These are phyloP conservation scores for Penicillium crystallinum DNA, from an alignment of 495 filamentous ascomycete species.

Conservation along the genomic window DNA sequence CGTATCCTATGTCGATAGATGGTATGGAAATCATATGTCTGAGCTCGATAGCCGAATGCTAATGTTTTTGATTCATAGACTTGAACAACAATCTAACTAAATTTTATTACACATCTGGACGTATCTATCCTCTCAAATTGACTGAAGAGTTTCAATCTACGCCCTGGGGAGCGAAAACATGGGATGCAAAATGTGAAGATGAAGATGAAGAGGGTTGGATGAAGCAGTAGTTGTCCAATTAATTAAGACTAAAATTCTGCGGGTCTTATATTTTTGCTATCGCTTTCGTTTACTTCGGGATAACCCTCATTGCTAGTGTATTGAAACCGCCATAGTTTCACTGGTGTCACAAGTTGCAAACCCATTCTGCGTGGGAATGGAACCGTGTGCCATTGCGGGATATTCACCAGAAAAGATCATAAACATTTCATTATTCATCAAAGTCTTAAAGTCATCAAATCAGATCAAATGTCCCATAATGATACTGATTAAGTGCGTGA, in stretches of 20 bases:
- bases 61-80: no score
- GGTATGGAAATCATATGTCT: neutral
- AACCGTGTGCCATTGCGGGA: no score
- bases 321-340: no score
- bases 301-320: no score
- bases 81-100: neutral
- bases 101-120: neutral
- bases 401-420: neutral
- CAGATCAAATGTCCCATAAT: constrained; percentile 19
- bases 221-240: neutral
- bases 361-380: no score
- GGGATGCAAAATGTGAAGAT: neutral
- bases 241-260: no score
- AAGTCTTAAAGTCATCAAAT: neutral
- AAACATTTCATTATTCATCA: neutral
- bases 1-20: neutral
- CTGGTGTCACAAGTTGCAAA: no score
- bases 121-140: neutral
- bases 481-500: constrained; percentile 19
- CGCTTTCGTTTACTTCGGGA: no score
- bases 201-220: neutral
- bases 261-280: no score
- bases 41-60: neutral
- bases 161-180: neutral
- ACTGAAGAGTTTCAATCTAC: neutral